Base-by-base conservation (phyloP, 139 green algal species). In the Coccomyxa sp. region DNA sequence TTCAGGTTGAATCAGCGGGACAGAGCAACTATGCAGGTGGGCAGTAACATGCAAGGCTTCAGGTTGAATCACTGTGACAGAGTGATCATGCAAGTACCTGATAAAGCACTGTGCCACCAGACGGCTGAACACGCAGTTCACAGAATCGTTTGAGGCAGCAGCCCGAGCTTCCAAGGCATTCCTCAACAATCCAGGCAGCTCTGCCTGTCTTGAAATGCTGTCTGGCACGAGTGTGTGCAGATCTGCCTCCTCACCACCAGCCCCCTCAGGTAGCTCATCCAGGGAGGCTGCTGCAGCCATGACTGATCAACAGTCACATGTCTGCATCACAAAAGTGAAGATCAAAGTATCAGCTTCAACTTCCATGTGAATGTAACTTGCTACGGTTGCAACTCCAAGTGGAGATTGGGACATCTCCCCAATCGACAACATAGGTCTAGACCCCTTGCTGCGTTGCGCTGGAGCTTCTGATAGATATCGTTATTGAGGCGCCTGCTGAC, bases 71-170 rank as follows among this genome's bases (percentile, higher is more conserved):
- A 74, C 66, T 4, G 21, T 1, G 23, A 23, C 21, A 74, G 21
- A 74, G 23, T 3, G 23, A 74, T 27, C 4, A 74, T 30, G 66
- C 66, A 38, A 25, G 21, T n/a, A 77, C 71, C n/a, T 18, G 27
- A 38, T 77, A 10, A 77, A 77, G 71, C 71, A 77, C 21, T 77
- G 71, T 18, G 71, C 71, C 71, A 77, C 23, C 71, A 77, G 71
- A 25, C n/a, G 21, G 71, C 71, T 77, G 27, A 77, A 38, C 23
- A 77, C 71, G 16, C 23, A 38, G 14, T 77, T 15, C n/a, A 38
- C 71, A 31, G 71, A 32, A n/a, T 38, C 28, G 3, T 38, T 77
- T 25, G n/a, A 38, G 71, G 17, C 71, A 31, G 71, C n/a, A 38
- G 71, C 71, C 17, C 71, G 71, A 31, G 71, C 71, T 16, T 31